A percentile compares a stretch with the other conserved stretches of the same genome.
These are phyloP conservation scores for Nannizziopsis arthrosporioides DNA, from an alignment of 2,329 filamentous ascomycete genomes.

Conservation along the genomic window DNA sequence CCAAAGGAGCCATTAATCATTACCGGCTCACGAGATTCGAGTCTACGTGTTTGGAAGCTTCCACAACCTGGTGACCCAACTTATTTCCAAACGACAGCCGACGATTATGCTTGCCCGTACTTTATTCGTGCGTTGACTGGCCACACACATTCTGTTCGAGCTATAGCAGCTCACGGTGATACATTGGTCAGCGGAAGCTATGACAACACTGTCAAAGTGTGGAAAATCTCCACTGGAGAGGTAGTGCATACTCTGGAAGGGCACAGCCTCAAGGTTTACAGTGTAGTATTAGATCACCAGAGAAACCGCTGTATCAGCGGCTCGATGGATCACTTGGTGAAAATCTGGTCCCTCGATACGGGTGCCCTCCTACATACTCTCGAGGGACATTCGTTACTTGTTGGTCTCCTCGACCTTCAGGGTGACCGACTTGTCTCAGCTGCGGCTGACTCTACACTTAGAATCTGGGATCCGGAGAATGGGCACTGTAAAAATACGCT, in stretches of 20 bases:
- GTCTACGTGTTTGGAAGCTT: constrained; percentile 85
- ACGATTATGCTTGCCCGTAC: constrained; percentile 75
- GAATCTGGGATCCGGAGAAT: constrained; percentile 93
- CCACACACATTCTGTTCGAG: constrained; percentile 86
- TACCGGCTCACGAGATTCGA: constrained; percentile 89
- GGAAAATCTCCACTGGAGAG: constrained; percentile 94
- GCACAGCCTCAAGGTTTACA: constrained; percentile 90
- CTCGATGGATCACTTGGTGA: constrained; percentile 96
- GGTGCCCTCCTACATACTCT: constrained; percentile 77
- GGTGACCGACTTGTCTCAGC: constrained; percentile 87
- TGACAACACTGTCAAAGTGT: constrained; percentile 87
- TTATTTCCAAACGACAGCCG: constrained; percentile 66
- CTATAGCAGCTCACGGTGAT: constrained; percentile 88
- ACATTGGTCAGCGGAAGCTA: constrained; percentile 97
- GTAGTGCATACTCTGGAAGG: constrained; percentile 71
- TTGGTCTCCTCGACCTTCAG: constrained; percentile 79
- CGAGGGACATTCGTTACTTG: constrained; percentile 83
- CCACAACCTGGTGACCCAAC: constrained; percentile 65
- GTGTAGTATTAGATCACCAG: constrained; percentile 82
- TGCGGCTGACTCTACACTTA: constrained; percentile 84
- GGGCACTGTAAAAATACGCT: constrained; percentile 83
- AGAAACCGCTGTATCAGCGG: constrained; percentile 94
- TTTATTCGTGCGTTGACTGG: constrained; percentile 79
- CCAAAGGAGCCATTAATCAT: constrained; percentile 93
- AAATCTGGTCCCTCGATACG: constrained; percentile 89